phyloP scores from a whole-genome alignment of 768 basidiomycete species.

The Tephrocybe rancida region DNA sequence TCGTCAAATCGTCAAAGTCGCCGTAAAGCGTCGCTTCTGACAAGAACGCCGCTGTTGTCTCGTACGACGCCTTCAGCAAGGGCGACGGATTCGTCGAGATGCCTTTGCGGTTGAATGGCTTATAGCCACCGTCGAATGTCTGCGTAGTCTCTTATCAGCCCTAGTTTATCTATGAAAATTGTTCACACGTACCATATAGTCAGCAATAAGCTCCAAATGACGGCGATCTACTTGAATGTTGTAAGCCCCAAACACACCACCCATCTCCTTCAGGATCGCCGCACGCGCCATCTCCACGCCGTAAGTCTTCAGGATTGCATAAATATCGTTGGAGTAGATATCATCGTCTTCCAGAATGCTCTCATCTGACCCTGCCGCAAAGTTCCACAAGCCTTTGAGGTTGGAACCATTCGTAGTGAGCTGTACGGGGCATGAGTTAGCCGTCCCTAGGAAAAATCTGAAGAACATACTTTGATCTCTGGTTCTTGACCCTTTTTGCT shows the following conservation, averaged over 20 bases:
- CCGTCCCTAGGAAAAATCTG: background rate
- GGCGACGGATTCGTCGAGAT: conserved; percentile 94
- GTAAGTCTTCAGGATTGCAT: conserved; percentile 87
- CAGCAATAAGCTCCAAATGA: conserved; percentile 95
- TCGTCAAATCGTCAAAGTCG: conserved; percentile 91
- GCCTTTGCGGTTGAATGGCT: conserved; percentile 96
- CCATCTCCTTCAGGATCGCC: conserved; percentile 89
- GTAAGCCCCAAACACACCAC: conserved; percentile 91
- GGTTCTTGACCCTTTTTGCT: conserved; percentile 50
- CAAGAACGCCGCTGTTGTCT: conserved; percentile 92
- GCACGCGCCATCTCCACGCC: conserved; percentile 97
- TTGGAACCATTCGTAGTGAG: conserved; percentile 94
- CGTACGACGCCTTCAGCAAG: conserved; percentile 95
- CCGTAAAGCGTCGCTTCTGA: conserved; percentile 94
- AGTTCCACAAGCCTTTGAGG: conserved; percentile 86
- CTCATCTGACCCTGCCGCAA: conserved; percentile 51
- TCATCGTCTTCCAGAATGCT: conserved; percentile 74
- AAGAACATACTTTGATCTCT: conserved; percentile 47
- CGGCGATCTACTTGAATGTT: conserved; percentile 94
- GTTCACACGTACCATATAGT: conserved; percentile 88
- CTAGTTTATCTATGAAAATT: background rate
- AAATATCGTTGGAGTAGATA: conserved; percentile 94
- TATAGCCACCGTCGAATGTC: conserved; percentile 98
- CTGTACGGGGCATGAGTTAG: conserved; percentile 35
- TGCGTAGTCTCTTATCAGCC: conserved; percentile 29